Evolutionary conservation across 306 rosid species (phyloP).

Genomic region (Dryas octopetala): DNA sequence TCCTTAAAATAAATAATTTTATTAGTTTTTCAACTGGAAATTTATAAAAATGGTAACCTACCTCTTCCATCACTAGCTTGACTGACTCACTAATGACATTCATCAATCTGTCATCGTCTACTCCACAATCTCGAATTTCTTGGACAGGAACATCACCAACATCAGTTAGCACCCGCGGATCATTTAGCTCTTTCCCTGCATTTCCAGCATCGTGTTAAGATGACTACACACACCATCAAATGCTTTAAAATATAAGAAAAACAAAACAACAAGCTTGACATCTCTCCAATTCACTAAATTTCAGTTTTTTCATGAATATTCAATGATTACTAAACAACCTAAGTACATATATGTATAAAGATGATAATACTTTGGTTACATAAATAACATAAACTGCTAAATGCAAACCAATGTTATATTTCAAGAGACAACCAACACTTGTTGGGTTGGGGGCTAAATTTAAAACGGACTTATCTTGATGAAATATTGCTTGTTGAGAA

Average conservation of each 20-base stretch:
- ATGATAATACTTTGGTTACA: background rate
- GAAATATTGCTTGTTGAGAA: background rate
- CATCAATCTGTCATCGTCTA: slow-evolving; percentile 83
- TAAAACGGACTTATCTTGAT: background rate
- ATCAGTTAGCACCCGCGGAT: slow-evolving; percentile 84
- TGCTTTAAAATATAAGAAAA: background rate
- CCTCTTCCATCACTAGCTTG: slow-evolving; percentile 95
- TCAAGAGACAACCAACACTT: slow-evolving; percentile 1
- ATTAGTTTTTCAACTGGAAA: background rate
- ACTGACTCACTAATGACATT: slow-evolving; percentile 86
- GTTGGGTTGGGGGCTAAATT: background rate
- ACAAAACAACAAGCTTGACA: background rate
- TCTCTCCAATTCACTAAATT: background rate
- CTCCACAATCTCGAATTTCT: slow-evolving; percentile 93
- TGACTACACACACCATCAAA: slow-evolving; percentile 17
- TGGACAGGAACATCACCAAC: slow-evolving; percentile 97
- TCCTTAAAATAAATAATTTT: background rate
- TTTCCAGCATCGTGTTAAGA: slow-evolving; percentile 18
- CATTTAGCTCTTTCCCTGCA: slow-evolving; percentile 77
- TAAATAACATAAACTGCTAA: background rate
- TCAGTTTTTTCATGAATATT: background rate
- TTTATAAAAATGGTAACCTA: slow-evolving; percentile 15
- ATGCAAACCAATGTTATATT: background rate
- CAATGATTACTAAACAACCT: background rate
- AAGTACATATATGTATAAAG: background rate